Conservation (phyloP, 2,329 filamentous ascomycete genomes). For the Bipolaris sorokiniana region DNA sequence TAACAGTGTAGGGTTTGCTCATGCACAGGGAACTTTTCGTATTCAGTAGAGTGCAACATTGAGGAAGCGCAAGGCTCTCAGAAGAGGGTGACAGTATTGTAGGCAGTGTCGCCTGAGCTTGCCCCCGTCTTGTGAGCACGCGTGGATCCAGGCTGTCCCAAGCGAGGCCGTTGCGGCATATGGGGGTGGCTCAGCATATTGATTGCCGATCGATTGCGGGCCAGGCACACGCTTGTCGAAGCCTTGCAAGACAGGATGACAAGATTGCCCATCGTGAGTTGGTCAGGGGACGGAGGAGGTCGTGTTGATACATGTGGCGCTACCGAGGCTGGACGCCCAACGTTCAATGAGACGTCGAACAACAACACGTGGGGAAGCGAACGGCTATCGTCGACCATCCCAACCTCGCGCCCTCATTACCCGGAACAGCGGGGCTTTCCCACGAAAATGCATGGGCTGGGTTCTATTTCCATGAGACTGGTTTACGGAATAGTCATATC, state of each 20-base stretch:
- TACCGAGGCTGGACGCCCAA: constrained; percentile 7
- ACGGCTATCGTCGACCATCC: constrained; percentile 18
- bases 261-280: constrained; percentile 7
- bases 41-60: constrained; percentile 18
- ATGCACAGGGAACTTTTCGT: constrained; percentile 26
- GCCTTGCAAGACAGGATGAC: constrained; percentile 12
- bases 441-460: neutral
- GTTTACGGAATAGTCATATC: neutral
- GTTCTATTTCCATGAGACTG: neutral
- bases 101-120: constrained; percentile 20
- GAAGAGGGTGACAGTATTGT: constrained; percentile 11
- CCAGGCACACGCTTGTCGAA: constrained; percentile 15
- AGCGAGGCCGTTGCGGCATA: constrained; percentile 16
- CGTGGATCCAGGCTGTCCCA: constrained; percentile 17
- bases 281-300: constrained; percentile 8
- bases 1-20: constrained; percentile 20
- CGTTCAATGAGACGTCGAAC: constrained; percentile 29
- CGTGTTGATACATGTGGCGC: constrained; percentile 24
- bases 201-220: constrained; percentile 11
- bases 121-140: constrained; percentile 1
- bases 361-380: constrained; percentile 32
- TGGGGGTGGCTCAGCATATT: constrained; percentile 25
- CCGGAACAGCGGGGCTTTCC: constrained; percentile 5
- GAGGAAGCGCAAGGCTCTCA: constrained; percentile 24
- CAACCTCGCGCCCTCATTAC: neutral